phyloP scores from a whole-genome alignment of 129 eudicot species.

The Helianthus annuus region DNA sequence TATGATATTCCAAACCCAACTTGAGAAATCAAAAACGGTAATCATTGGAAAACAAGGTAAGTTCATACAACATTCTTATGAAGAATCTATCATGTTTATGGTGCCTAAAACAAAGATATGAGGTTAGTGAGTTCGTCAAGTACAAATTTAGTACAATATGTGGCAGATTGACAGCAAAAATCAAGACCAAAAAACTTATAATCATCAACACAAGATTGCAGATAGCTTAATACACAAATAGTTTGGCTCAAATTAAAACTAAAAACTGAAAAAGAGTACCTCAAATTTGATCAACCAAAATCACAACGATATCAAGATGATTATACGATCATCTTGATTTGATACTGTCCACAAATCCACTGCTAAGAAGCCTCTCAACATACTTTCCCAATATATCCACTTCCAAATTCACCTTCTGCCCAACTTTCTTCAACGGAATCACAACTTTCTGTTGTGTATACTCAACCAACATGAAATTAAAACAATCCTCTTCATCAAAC shows the following conservation, averaged over 20 bases:
- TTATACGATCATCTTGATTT: constrained; percentile 29
- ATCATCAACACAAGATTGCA: background rate
- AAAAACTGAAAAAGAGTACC: constrained; percentile 9
- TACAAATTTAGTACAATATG: too few species aligned
- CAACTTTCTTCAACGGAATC: constrained; percentile 77
- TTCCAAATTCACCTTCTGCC: constrained; percentile 93
- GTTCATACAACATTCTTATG: background rate
- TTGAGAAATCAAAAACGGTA: too few species aligned
- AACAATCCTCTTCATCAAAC: constrained; percentile 75
- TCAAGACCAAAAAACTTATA: too few species aligned
- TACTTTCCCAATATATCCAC: constrained; percentile 93
- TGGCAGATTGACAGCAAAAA: too few species aligned
- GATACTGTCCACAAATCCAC: constrained; percentile 60
- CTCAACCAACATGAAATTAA: constrained; percentile 85
- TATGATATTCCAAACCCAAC: too few species aligned
- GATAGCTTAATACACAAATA: background rate
- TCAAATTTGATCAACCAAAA: background rate
- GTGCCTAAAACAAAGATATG: background rate
- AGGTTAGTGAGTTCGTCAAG: too few species aligned
- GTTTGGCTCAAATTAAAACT: constrained; percentile 3
- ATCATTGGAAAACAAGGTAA: background rate
- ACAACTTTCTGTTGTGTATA: constrained; percentile 89
- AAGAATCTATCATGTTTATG: background rate
- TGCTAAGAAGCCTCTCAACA: constrained; percentile 76
- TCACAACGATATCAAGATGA: background rate